Evolutionary conservation across 768 basidiomycete genomes (phyloP), one percentile per base, ranked within the genome.

Genomic region (Symmetrospora coprosmae): DNA sequence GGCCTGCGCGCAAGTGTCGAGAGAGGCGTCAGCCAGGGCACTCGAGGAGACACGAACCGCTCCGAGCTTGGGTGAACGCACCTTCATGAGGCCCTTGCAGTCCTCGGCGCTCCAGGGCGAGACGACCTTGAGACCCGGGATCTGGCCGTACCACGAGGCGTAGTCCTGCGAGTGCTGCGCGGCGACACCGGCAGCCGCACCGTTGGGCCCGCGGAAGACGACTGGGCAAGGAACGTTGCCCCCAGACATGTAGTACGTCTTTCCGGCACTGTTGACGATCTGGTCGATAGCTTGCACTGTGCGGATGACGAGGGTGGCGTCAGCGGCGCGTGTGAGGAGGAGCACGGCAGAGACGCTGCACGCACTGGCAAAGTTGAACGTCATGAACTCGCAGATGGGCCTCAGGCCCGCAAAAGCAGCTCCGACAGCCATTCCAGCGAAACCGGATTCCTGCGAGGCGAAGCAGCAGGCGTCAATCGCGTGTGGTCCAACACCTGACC

Each of bases 191-290:
- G 91, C 75, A 48, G 94, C 94, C 49, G 94, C 94, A 72, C 94
- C 94, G 73, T 99, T 99, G 64, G 94, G 94, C 51, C 94, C 94
- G 75, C 94, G 88, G 84, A 99, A 99, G 55, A 96, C 92, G 64
- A 99, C 87, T 23, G 94, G 90, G 77, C 92, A 97, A 11, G 90
- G 87, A 14, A 96, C 91, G 70, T 90, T 96, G 65, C 94, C 94
- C 61, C 94, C 94, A 37, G 94, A 97, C 94, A 99, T 99, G 81
- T 99, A 99, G 76, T 96, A 91, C 3, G 94, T 99, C 79, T 97
- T 99, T 63, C 88, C 94, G 58, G 86, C 94, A n/a, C 94, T 97
- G 80, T 99, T 99, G 75, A 99, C 89, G 65, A 99, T 99, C 71
- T 99, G 94, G 76, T 99, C 94, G 73, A 99, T 97, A 61, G 94